A percentile compares a stretch with the other conserved stretches of the same genome.
These are phyloP conservation scores for Cymodocea nodosa DNA, from an alignment of 116 monocot genomes.

Conservation along the genomic window DNA sequence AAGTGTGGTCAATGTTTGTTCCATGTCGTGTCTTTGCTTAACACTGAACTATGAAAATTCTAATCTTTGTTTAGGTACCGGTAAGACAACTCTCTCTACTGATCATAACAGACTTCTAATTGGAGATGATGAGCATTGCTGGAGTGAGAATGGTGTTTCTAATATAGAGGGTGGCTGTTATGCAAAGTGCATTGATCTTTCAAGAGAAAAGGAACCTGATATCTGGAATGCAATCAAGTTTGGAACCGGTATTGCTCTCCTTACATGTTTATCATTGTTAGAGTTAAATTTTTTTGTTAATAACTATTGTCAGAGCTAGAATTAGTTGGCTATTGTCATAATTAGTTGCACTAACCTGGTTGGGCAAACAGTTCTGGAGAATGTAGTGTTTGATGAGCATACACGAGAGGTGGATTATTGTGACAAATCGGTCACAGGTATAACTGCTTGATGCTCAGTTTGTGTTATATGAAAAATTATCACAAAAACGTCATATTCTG, in stretches of 20 bases:
- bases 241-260: constrained; percentile 51
- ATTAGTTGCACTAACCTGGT: not conserved
- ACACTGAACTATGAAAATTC: not conserved
- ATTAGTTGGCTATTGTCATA: too few species aligned
- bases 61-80: constrained; percentile 42
- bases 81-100: constrained; percentile 92
- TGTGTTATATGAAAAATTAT: not conserved
- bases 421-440: constrained; percentile 90
- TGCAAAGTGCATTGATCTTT: constrained; percentile 83
- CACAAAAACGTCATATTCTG: not conserved
- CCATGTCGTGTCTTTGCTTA: not conserved
- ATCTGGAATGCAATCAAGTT: constrained; percentile 97
- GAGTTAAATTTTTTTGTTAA: too few species aligned
- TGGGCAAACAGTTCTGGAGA: constrained; percentile 57
- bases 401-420: constrained; percentile 63
- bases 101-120: constrained; percentile 83
- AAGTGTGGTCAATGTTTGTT: not conserved
- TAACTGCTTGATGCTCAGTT: not conserved
- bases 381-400: constrained; percentile 87
- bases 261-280: not conserved
- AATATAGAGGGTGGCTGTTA: constrained; percentile 99
- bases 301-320: too few species aligned
- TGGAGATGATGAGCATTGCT: constrained; percentile 95
- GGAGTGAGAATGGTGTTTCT: constrained; percentile 91
- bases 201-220: constrained; percentile 81